Conservation (phyloP, 2,329 filamentous ascomycete genomes). For the Phialemoniopsis sp. region DNA sequence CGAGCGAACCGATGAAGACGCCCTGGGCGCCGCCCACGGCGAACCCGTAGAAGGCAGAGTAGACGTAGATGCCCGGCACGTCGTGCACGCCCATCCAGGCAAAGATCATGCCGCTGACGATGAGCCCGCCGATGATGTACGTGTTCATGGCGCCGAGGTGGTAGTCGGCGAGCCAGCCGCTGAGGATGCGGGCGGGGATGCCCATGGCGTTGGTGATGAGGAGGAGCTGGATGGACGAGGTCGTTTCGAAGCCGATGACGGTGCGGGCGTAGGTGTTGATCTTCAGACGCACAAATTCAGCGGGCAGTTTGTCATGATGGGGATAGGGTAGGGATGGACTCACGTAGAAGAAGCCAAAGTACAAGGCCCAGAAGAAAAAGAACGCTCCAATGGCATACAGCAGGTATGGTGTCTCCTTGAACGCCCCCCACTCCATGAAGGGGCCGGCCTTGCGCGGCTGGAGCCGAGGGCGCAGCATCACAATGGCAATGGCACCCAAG, state of each 20-base stretch:
- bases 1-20: constrained; percentile 32
- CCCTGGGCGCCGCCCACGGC: constrained; percentile 23
- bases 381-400: constrained; percentile 29
- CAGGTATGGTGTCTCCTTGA: constrained; percentile 40
- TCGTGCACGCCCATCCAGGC: constrained; percentile 49
- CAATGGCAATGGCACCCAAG: constrained; percentile 17
- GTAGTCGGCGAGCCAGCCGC: constrained; percentile 50
- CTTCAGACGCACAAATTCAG: constrained; percentile 15
- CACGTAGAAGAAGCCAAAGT: constrained; percentile 43
- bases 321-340: constrained; percentile 10
- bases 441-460: constrained; percentile 40
- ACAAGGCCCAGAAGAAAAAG: constrained; percentile 40
- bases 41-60: no score
- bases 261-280: constrained; percentile 40
- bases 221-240: constrained; percentile 51
- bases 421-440: constrained; percentile 43
- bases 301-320: constrained; percentile 3
- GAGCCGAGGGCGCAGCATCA: constrained; percentile 38
- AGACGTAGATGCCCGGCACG: constrained; percentile 12
- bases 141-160: constrained; percentile 50
- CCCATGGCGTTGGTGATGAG: constrained; percentile 57
- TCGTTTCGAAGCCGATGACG: constrained; percentile 39
- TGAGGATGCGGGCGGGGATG: constrained; percentile 49
- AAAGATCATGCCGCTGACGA: constrained; percentile 42
- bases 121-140: constrained; percentile 44